These are phyloP conservation scores for Naganishia cerealis DNA, from an alignment of 1,284 basidiomycete species.

Conservation along the genomic window DNA sequence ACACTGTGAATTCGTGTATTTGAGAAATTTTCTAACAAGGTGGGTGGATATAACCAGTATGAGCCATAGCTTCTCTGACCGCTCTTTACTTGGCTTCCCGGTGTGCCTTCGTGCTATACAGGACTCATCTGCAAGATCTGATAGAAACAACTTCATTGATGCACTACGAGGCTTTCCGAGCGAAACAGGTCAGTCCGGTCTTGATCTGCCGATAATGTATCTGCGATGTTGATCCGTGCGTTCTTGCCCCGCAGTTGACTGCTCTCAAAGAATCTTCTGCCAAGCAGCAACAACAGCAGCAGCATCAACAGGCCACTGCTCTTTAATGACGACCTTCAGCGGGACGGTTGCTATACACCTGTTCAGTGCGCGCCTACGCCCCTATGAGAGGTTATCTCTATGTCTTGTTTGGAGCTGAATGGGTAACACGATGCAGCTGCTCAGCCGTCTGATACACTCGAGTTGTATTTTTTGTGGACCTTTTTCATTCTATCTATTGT, in stretches of 20 bases:
- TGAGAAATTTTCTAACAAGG: slow-evolving; percentile 94
- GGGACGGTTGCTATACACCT: background rate
- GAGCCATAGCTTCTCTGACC: background rate
- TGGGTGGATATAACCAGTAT: slow-evolving; percentile 46
- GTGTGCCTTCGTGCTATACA: slow-evolving; percentile 42
- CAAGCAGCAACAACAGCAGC: slow-evolving; percentile 38
- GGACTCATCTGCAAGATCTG: slow-evolving; percentile 95
- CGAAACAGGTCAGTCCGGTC: slow-evolving; percentile 68
- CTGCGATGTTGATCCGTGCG: background rate
- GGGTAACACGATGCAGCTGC: background rate
- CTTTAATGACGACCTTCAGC: background rate
- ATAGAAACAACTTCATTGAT: slow-evolving; percentile 98
- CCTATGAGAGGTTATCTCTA: background rate
- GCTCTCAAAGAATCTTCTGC: slow-evolving; percentile 53
- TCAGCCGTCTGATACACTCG: background rate
- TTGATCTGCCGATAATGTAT: background rate
- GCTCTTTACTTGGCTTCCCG: background rate
- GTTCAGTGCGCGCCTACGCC: background rate
- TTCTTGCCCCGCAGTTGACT: slow-evolving; percentile 34
- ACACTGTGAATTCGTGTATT: slow-evolving; percentile 97
- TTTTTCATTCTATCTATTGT: background rate
- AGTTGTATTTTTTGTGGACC: background rate
- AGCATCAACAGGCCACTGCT: slow-evolving; percentile 5
- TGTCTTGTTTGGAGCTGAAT: background rate
- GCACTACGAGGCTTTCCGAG: slow-evolving; percentile 99